Evolutionary conservation across 257 asterid species (phyloP).

Genomic region (Jacaranda mimosifolia): DNA sequence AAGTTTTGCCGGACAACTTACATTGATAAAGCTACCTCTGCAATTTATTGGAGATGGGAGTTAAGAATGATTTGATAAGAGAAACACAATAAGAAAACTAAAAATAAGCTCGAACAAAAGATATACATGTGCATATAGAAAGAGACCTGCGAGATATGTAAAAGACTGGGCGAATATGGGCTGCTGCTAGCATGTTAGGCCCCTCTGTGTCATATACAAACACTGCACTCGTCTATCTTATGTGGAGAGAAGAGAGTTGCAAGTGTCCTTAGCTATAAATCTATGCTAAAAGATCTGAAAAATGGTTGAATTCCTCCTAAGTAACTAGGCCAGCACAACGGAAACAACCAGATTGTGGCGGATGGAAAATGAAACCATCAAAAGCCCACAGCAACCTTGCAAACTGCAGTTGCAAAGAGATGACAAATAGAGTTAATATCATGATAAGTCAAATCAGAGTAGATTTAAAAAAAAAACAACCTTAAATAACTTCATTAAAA

Average conservation of each 20-base stretch:
- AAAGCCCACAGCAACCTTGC: constrained; percentile 4
- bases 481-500: background rate
- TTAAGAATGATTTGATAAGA: background rate
- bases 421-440: constrained; percentile 6
- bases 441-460: background rate
- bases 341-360: background rate
- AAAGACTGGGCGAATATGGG: constrained; percentile 55
- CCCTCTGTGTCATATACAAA: constrained; percentile 7
- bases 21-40: constrained; percentile 52
- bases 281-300: background rate
- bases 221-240: background rate
- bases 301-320: constrained; percentile 13
- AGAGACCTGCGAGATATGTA: constrained; percentile 57
- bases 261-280: constrained; percentile 3
- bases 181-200: constrained; percentile 62
- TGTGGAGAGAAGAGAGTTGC: constrained; percentile 23
- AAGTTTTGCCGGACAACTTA: constrained; percentile 35
- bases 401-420: constrained; percentile 25
- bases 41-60: constrained; percentile 29
- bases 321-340: background rate
- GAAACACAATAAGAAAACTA: background rate
- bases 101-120: background rate
- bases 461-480: background rate
- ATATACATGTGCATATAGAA: background rate
- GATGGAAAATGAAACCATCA: constrained; percentile 18